phyloP scores from a whole-genome alignment of 2,329 filamentous ascomycete species.

The Basipetospora chlamydospora region DNA sequence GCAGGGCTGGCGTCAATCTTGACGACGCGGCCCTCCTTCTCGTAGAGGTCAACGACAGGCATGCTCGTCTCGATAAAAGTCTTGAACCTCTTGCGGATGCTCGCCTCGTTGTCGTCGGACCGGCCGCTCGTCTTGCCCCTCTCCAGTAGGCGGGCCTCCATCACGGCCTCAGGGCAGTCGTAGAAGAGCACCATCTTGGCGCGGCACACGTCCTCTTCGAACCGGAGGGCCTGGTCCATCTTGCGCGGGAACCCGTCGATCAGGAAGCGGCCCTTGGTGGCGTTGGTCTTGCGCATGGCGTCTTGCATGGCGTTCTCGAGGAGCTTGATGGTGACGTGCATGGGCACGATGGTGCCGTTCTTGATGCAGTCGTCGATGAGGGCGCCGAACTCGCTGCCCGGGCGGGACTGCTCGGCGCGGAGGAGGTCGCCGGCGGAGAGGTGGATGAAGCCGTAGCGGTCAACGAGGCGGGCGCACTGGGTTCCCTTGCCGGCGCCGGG shows the following conservation, averaged over 20 bases:
- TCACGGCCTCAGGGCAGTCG: conserved; percentile 79
- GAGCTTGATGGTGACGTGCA: conserved; percentile 90
- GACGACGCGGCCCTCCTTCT: conserved; percentile 61
- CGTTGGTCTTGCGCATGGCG: conserved; percentile 37
- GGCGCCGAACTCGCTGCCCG: conserved; percentile 76
- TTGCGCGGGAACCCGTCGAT: conserved; percentile 84
- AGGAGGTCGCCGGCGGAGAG: conserved; percentile 87
- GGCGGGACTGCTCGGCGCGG: conserved; percentile 80
- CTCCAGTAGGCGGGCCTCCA: conserved; percentile 73
- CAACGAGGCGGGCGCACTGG: conserved; percentile 78
- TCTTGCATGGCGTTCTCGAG: conserved; percentile 86
- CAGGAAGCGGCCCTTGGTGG: conserved; percentile 54
- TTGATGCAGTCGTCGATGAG: conserved; percentile 90
- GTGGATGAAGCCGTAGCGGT: conserved; percentile 81
- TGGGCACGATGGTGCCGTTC: conserved; percentile 92
- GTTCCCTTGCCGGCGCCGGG: conserved; percentile 95
- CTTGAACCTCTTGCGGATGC: conserved; percentile 90
- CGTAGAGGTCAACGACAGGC: conserved; percentile 85
- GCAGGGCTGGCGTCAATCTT: conserved; percentile 58
- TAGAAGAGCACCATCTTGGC: conserved; percentile 84
- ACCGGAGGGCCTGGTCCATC: conserved; percentile 90
- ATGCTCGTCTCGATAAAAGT: conserved; percentile 93
- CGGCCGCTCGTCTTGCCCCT: conserved; percentile 86
- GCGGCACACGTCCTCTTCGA: conserved; percentile 77
- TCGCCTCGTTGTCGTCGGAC: conserved; percentile 86